Conservation (phyloP, 805 yeast genomes). For the Kuraishia piskuri region DNA sequence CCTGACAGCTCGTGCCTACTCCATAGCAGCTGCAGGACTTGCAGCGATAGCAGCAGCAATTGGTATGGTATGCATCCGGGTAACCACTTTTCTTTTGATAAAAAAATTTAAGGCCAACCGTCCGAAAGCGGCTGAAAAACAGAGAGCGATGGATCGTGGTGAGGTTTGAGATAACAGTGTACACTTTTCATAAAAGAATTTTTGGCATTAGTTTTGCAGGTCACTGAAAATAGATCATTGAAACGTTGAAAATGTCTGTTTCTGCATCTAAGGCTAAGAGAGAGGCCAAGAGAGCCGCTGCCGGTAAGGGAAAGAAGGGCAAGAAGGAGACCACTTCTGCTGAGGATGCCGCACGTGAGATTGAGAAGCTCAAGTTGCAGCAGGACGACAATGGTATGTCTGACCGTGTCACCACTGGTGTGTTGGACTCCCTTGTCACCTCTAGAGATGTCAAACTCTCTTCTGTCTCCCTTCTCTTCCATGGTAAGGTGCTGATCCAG, state of each 20-base stretch:
- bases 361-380: slow-evolving; percentile 84
- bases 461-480: slow-evolving; percentile 87
- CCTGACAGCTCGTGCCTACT: too few relatives aligned
- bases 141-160: not conserved
- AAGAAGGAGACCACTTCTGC: slow-evolving; percentile 51
- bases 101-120: not conserved
- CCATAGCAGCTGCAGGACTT: not conserved
- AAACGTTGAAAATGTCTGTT: slow-evolving; percentile 33
- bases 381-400: slow-evolving; percentile 90
- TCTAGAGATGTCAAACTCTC: slow-evolving; percentile 91
- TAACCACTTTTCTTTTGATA: not conserved
- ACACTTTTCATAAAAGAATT: not conserved
- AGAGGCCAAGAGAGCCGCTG: slow-evolving; percentile 92
- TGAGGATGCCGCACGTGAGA: slow-evolving; percentile 58
- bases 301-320: slow-evolving; percentile 62
- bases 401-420: slow-evolving; percentile 98
- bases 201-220: not conserved
- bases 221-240: not conserved
- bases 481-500: slow-evolving; percentile 93
- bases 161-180: not conserved
- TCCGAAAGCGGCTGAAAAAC: not conserved
- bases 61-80: not conserved
- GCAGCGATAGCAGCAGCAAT: not conserved
- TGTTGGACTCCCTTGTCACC: slow-evolving; percentile 76
- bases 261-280: slow-evolving; percentile 97